Base-by-base conservation (phyloP, 768 basidiomycete species). In the Peribolospora kevripleyi region DNA sequence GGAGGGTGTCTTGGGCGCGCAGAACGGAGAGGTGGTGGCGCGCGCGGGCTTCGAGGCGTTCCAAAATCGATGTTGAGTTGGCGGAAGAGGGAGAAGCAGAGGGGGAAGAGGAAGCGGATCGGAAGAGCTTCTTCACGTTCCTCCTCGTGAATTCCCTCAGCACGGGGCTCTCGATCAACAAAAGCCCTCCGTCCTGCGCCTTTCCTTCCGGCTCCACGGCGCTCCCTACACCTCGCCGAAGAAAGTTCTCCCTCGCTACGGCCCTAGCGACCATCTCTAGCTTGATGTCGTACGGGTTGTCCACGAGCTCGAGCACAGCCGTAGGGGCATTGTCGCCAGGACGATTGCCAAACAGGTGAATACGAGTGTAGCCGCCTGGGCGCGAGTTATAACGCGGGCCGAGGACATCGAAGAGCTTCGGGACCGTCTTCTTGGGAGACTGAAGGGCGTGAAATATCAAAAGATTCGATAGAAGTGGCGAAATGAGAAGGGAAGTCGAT, bases 321-420 rank as follows among this genome's bases (percentile, higher is more conserved):
- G 80, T 74, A 2, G 88, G 86, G 37, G 93, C 93, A 62, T 90
- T 84, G 71, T 98, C 93, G 10, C 90, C 88, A 55, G 70, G 73
- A 5, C 91, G 77, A 65, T 81, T 76, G n/a, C 90, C 91, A 59
- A 79, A 84, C 66, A 81, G 85, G 66, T 86, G 80, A 58, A 97
- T 80, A 36, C 93, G 80, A 5, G 91, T 97, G 70, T 95, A 98
- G 7, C 93, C 93, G 1, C 93, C 93, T 3, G 80, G 80, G 3
- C 93, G 77, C 11, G 72, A 61, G 0, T 77, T 73, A 67, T 95
- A 98, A 49, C 93, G 81, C 59, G 75, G 64, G 0, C 86, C 78
- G 54, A 91, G 79, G 2, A 77, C 75, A 7, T 72, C 73, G 66
- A 93, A 91, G 14, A 98, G 71, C 65, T 85, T 90, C n/a, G 81